Evolutionary conservation across 257 asterid species (phyloP).

Genomic region (Jasminum sambac): DNA sequence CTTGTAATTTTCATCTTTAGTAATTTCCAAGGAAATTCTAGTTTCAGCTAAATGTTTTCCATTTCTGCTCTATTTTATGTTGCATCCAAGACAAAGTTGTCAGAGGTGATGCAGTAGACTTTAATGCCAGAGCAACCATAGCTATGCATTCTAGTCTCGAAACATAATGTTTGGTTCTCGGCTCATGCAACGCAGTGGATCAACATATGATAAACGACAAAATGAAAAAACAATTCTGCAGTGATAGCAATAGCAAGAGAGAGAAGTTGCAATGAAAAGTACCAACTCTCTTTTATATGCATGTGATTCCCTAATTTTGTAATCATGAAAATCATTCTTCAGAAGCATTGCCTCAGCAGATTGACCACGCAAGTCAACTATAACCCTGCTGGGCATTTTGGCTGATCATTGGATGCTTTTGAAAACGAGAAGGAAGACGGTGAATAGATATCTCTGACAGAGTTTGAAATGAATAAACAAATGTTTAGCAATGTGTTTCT

Average conservation of each 20-base stretch:
- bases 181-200: neutral
- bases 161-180: neutral
- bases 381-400: conserved; percentile 1
- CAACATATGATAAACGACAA: neutral
- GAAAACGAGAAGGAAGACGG: neutral
- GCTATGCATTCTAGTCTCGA: neutral
- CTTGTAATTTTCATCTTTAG: neutral
- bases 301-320: neutral
- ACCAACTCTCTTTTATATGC: neutral
- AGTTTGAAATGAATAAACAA: neutral
- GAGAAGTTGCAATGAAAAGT: neutral
- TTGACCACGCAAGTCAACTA: neutral
- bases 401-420: neutral
- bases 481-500: too few relatives aligned
- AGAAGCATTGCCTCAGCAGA: neutral
- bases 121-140: neutral
- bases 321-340: neutral
- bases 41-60: neutral
- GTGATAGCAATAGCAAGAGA: neutral
- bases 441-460: neutral
- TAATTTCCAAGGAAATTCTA: neutral
- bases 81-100: neutral
- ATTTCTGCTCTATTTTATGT: neutral
- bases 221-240: neutral
- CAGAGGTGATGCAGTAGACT: neutral